Base-by-base conservation (phyloP, 352 stramenopile genomes). In the Phytopythium delawarense region DNA sequence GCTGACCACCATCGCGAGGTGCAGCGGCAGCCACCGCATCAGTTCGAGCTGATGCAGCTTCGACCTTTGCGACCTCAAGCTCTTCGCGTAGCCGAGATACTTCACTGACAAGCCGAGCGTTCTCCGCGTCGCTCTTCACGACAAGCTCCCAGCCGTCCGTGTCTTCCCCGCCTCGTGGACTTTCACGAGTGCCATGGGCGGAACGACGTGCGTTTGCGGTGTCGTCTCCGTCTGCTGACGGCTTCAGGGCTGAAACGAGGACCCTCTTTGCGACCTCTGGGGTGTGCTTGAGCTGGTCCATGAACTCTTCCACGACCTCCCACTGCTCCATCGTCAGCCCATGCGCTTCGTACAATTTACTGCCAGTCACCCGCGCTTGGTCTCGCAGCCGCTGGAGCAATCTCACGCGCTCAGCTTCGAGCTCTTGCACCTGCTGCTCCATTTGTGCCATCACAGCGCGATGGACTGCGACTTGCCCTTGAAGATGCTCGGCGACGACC, bases 221-320 rank as follows among this genome's bases (percentile, higher is more conserved):
- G 45, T 9, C 8, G 15, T 35, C 46, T 35, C 25, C 21, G 13
- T 3, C 6, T 7, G 34, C 28, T 35, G 15, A 21, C 25, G n/a
- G 9, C 25, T 32, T 15, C n/a, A 35, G 4, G 16, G 40, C 12
- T 16, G 40, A 50, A 2, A 61, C 23, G 9, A 86, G 34, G 60
- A 79, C 63, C 35, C 69, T 66, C 44, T 78, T 79, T 2, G 75
- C 77, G 20, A 87, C 71, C 59, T 90, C 78, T 1, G 78, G 78
- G 0, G 81, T 84, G 37, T 73, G 66, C 39, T 85, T 84, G 11
- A 91, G 70, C 23, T 76, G 68, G 50, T 88, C 75, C 54, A 92
- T 89, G 60, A 89, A 85, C n/a, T 79, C 75, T 65, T 89, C 76
- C 1, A 89, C 79, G 35, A 73, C 65, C 42, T 62, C 21, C 78